Conservation (phyloP, 2,329 filamentous ascomycete species). For the Coleophoma crateriformis region DNA sequence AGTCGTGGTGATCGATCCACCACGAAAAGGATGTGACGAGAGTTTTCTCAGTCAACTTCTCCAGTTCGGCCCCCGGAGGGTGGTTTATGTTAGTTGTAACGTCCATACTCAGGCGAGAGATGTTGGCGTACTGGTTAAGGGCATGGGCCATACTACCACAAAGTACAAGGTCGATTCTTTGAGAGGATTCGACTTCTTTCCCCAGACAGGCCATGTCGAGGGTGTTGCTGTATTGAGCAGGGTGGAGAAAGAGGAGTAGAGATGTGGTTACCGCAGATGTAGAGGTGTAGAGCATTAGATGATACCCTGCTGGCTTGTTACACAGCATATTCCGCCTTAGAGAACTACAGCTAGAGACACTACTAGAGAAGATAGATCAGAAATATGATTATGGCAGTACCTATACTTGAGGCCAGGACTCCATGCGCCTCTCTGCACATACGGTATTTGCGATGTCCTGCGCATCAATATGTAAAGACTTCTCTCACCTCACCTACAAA, state of each 20-base stretch:
- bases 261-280: neutral
- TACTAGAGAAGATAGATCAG: too few species aligned
- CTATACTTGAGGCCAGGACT: too few species aligned
- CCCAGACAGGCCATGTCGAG: conserved; percentile 72
- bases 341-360: too few species aligned
- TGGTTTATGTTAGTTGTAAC: conserved; percentile 96
- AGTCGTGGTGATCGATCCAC: conserved; percentile 93
- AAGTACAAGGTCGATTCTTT: conserved; percentile 86
- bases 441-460: too few species aligned
- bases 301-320: too few species aligned
- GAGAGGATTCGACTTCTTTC: conserved; percentile 94
- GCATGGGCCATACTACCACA: conserved; percentile 41
- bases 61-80: conserved; percentile 66
- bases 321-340: too few species aligned
- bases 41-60: conserved; percentile 79
- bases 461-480: too few species aligned
- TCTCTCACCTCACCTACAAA: too few species aligned
- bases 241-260: conserved; percentile 32
- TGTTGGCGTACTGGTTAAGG: conserved; percentile 79
- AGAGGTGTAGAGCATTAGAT: too few species aligned
- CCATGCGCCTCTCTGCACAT: too few species aligned
- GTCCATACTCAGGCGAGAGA: conserved; percentile 96
- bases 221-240: conserved; percentile 60
- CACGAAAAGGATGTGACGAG: conserved; percentile 87
- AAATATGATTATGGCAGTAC: too few species aligned